Evolutionary conservation across 495 filamentous ascomycete genomes (phyloP), one percentile per base, ranked within the genome.

Genomic region (Tricharina praecox): DNA sequence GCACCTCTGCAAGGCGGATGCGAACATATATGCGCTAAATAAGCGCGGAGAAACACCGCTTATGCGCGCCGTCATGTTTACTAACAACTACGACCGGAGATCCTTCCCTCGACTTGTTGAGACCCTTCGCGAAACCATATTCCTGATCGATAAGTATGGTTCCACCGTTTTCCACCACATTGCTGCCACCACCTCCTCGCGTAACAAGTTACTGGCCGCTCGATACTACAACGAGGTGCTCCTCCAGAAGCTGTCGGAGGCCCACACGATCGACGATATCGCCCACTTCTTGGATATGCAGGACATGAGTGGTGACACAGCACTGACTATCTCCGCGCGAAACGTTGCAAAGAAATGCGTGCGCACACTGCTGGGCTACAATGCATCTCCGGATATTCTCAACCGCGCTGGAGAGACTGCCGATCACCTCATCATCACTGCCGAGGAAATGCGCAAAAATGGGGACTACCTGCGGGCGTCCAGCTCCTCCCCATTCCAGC

Each of bases 121-220:
- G 50, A 69, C 92, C 30, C 70, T 97, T 3, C 67, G 80, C 43
- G 71, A 75, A 28, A 93, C 86, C 3, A 70, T 95, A 30, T 76
- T 75, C 18, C 72, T 72, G 38, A 68, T 75, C 10, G 90, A 97
- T 53, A 74, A 75, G 65, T 78, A 76, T 46, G 77, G 81, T 5
- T 78, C 75, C 48, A 94, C 85, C 0, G 78, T 92, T 41, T 85
- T 97, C 53, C 90, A 97, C 55, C 90, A 96, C 55, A 85, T 90
- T 28, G 79, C 85, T 4, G 79, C 79, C 50, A 85, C 84, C 45
- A 93, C 86, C 26, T 72, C 72, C 42, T 80, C 76, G 48, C 76
- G 79, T 26, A 77, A 75, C 33, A 93, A 85, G 60, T 79, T 81
- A 59, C 77, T 80, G 21, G 86, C 78, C 53, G 82, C 85, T 16